A percentile compares a stretch with the other conserved stretches of the same genome.
These are phyloP conservation scores for Hypoxylon crocopeplum DNA, from an alignment of 495 filamentous ascomycete species.

Conservation along the genomic window DNA sequence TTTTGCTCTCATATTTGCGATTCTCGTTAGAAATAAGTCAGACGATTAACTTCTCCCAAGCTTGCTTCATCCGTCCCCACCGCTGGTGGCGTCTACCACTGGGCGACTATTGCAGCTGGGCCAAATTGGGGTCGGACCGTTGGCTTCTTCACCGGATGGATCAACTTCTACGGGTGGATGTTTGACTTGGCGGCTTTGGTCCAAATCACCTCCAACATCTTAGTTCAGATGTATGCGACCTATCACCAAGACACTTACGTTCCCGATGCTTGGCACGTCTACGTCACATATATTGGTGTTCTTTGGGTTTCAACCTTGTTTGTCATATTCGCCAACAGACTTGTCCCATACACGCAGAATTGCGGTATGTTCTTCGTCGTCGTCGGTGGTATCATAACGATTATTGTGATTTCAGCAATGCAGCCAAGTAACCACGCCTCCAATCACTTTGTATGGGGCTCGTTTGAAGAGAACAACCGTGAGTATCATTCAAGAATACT, in stretches of 20 bases:
- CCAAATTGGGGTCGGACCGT: slow-evolving; percentile 69
- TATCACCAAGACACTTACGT: slow-evolving; percentile 68
- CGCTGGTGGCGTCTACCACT: slow-evolving; percentile 85
- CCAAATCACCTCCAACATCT: slow-evolving; percentile 71
- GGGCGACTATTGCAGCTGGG: slow-evolving; percentile 78
- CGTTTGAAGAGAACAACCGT: slow-evolving; percentile 63
- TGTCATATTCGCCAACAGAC: slow-evolving; percentile 73
- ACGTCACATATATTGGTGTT: slow-evolving; percentile 70
- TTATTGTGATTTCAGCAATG: slow-evolving; percentile 79
- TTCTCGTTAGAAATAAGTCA: background rate
- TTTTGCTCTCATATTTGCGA: background rate
- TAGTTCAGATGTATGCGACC: slow-evolving; percentile 73
- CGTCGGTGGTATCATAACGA: slow-evolving; percentile 70
- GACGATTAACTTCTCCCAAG: slow-evolving; percentile 45
- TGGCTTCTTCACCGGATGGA: slow-evolving; percentile 81
- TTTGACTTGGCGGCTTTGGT: slow-evolving; percentile 70
- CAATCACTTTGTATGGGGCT: slow-evolving; percentile 65
- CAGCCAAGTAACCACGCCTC: slow-evolving; percentile 63
- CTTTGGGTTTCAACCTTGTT: slow-evolving; percentile 69
- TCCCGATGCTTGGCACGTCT: slow-evolving; percentile 75
- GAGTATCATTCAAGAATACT: background rate
- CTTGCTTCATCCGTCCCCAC: slow-evolving; percentile 82
- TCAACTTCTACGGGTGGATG: slow-evolving; percentile 76
- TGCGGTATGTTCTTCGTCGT: slow-evolving; percentile 74
- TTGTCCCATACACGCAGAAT: slow-evolving; percentile 70